Evolutionary conservation across 2,329 filamentous ascomycete genomes (phyloP), one percentile per base, ranked within the genome.

Genomic region (Verticillium dahliae): DNA sequence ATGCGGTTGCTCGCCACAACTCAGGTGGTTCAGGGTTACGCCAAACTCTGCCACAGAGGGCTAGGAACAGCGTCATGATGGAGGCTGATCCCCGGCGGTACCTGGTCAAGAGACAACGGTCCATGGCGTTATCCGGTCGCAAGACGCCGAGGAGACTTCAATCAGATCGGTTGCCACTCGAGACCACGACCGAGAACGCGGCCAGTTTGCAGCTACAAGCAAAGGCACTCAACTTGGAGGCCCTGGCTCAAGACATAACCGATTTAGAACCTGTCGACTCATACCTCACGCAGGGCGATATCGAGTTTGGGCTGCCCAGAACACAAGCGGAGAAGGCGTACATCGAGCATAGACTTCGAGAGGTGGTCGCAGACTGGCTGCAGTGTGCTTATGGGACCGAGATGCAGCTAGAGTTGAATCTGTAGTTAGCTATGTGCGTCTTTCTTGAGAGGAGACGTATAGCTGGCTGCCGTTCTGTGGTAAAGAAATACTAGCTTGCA

Each of bases 131-230:
- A 9, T 57, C 66, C 27, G 61, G 61, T 15, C 58, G 60, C 6
- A 68, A 62, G 57, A 66, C 62, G 39, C 61, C 60, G 22, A 65
- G 63, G 52, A 64, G 69, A 14, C 57, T 64, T 11, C 67, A 62
- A 55, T 70, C 66, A 9, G 65, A 69, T 34, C 62, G 61, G 22
- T 60, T 71, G 33, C 69, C 70, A 18, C 65, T 70, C 6, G 69
- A 71, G 56, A 65, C 58, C 1, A 65, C 65, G 6, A 64, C 68
- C 3, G 41, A 56, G 1, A 57, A 50, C 2, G 60, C 56, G 3
- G n/a, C n/a, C 4, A 9, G 27, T 56, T 9, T 56, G 54, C 54
- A 56, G 54, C 4, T 33, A 18, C 11, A 56, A 14, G 15, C 27
- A 6, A 13, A 35, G 14, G 27, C 54, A 4, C 10, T 56, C n/a